Conservation (phyloP, 225 moss, liverwort and hornwort genomes). For the Anthoceros angustus region DNA sequence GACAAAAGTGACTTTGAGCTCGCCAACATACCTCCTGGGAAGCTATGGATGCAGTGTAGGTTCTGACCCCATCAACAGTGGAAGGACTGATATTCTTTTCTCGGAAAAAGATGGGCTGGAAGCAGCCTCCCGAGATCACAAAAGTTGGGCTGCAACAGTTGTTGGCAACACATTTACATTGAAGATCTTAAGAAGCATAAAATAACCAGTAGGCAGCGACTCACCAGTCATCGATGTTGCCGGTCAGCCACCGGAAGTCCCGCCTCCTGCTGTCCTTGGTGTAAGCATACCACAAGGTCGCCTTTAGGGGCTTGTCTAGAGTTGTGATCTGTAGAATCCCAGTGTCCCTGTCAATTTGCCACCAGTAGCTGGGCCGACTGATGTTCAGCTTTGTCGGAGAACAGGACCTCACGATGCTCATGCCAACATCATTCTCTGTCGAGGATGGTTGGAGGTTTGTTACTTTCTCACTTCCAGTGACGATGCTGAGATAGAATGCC, state of each 20-base stretch:
- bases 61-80: slow-evolving; percentile 16
- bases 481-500: slow-evolving; percentile 75
- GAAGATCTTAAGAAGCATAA: too few species aligned
- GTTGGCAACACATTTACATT: neutral
- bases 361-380: slow-evolving; percentile 28
- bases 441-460: slow-evolving; percentile 7
- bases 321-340: slow-evolving; percentile 57
- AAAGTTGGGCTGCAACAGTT: slow-evolving; percentile 45
- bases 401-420: neutral
- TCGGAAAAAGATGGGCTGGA: slow-evolving; percentile 60
- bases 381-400: slow-evolving; percentile 8
- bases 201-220: slow-evolving; percentile 4
- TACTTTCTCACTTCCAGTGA: neutral
- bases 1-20: neutral
- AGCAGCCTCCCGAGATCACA: slow-evolving; percentile 38
- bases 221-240: slow-evolving; percentile 65
- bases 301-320: slow-evolving; percentile 40
- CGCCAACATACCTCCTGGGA: slow-evolving; percentile 42
- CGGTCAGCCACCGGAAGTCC: slow-evolving; percentile 75
- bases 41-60: slow-evolving; percentile 32
- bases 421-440: neutral
- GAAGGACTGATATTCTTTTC: slow-evolving; percentile 22
- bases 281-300: slow-evolving; percentile 55
- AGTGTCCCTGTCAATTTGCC: slow-evolving; percentile 37
- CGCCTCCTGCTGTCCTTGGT: slow-evolving; percentile 40